A percentile compares a stretch with the other conserved stretches of the same genome.
phyloP scores from a whole-genome alignment of 2,329 filamentous ascomycete species.

The Fusarium pininemorale region DNA sequence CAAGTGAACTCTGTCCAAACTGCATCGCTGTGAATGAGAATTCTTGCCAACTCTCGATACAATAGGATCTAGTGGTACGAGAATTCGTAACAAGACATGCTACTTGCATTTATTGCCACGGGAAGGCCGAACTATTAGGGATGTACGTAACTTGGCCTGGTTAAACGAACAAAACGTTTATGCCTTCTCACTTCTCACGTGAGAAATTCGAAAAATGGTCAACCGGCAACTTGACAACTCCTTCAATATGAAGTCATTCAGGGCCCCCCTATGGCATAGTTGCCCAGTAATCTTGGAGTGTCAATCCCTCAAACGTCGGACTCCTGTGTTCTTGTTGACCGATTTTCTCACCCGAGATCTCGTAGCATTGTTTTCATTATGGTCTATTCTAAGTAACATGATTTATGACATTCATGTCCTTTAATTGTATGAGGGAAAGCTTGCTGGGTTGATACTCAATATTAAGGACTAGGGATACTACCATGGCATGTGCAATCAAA shows the following conservation, averaged over 20 bases:
- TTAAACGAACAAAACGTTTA: neutral
- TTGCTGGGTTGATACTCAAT: neutral
- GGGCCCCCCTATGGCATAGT: neutral
- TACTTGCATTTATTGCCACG: neutral
- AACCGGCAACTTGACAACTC: neutral
- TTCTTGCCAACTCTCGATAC: neutral
- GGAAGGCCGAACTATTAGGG: neutral
- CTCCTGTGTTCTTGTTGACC: too few species aligned
- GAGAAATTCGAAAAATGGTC: neutral
- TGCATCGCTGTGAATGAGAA: neutral
- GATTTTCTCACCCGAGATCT: neutral
- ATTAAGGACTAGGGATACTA: neutral
- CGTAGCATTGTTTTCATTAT: neutral
- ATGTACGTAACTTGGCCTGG: neutral
- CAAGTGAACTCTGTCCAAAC: neutral
- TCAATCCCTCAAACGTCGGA: neutral
- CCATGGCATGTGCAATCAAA: neutral
- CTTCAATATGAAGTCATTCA: neutral
- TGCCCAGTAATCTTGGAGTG: neutral
- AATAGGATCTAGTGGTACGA: neutral
- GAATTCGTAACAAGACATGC: neutral
- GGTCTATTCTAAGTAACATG: neutral
- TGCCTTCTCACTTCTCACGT: neutral
- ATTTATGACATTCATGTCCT: neutral
- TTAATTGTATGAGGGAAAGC: neutral